Conservation (phyloP, 73 alveolate species). For the Tetrahymena elliotti region DNA sequence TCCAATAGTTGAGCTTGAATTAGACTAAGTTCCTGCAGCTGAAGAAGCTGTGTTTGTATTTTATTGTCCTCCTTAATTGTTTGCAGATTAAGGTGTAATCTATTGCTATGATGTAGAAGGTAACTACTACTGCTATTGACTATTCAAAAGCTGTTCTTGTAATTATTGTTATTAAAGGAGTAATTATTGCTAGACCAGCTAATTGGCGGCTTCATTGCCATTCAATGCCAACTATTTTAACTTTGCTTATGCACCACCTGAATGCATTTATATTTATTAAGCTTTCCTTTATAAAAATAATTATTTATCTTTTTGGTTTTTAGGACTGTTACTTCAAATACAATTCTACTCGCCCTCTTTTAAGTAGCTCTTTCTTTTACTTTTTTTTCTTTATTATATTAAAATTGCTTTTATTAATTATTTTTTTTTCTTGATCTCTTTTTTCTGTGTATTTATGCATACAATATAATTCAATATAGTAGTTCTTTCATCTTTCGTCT, state of each 20-base stretch:
- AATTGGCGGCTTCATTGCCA: background rate
- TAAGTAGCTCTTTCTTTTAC: background rate
- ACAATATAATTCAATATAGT: background rate
- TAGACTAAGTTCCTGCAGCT: background rate
- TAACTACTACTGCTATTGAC: background rate
- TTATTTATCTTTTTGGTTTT: background rate
- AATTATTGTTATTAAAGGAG: background rate
- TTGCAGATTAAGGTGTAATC: background rate
- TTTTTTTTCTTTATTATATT: background rate
- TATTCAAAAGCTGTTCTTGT: background rate
- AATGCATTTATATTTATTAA: background rate
- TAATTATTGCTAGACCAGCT: background rate
- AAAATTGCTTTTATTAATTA: background rate
- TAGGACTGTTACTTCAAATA: background rate
- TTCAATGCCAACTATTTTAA: background rate
- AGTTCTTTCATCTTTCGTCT: background rate
- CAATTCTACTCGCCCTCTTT: background rate
- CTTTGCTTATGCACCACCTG: background rate
- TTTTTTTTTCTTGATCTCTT: background rate
- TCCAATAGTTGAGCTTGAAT: background rate
- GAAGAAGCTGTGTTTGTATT: background rate
- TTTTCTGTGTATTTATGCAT: background rate
- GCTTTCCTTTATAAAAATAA: background rate
- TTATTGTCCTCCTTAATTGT: background rate
- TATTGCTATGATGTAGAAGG: background rate